phyloP scores from a whole-genome alignment of 1,284 basidiomycete species.

The Filobasidium uniguttulatum region DNA sequence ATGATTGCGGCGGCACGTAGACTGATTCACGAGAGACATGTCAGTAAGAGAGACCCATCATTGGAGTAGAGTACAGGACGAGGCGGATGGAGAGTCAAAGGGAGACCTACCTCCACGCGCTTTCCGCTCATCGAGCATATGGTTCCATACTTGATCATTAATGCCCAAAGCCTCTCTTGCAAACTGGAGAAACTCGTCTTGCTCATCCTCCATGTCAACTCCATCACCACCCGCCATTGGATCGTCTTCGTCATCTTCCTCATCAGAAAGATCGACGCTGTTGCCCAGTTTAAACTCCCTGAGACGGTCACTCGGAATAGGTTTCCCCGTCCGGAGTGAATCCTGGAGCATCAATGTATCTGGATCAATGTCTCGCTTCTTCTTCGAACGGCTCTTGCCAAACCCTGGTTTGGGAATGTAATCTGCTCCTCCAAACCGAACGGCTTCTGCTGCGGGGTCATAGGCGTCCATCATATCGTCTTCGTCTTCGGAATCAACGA shows the following conservation, averaged over 20 bases:
- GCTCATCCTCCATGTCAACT: conserved; percentile 74
- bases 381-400: conserved; percentile 19
- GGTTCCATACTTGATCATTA: conserved; percentile 63
- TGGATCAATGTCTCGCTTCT: conserved; percentile 9
- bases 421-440: conserved; percentile 1
- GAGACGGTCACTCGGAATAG: conserved; percentile 6
- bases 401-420: conserved; percentile 15
- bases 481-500: conserved; percentile 67
- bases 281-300: conserved; percentile 6
- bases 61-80: too few relatives aligned
- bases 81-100: too few relatives aligned
- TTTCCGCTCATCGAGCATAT: conserved; percentile 61
- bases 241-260: conserved; percentile 43
- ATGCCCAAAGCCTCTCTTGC: conserved; percentile 78
- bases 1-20: too few relatives aligned
- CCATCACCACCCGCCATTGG: conserved; percentile 70
- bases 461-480: conserved; percentile 45
- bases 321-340: conserved; percentile 11
- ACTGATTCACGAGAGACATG: too few relatives aligned
- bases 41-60: too few relatives aligned
- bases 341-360: conserved; percentile 7
- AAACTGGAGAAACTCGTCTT: conserved; percentile 84
- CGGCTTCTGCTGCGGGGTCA: conserved; percentile 19
- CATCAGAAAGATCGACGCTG: conserved; percentile 15
- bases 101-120: conserved; percentile 46